Base-by-base conservation (phyloP, 2,329 filamentous ascomycete species). In the Ophiostoma sp. region DNA sequence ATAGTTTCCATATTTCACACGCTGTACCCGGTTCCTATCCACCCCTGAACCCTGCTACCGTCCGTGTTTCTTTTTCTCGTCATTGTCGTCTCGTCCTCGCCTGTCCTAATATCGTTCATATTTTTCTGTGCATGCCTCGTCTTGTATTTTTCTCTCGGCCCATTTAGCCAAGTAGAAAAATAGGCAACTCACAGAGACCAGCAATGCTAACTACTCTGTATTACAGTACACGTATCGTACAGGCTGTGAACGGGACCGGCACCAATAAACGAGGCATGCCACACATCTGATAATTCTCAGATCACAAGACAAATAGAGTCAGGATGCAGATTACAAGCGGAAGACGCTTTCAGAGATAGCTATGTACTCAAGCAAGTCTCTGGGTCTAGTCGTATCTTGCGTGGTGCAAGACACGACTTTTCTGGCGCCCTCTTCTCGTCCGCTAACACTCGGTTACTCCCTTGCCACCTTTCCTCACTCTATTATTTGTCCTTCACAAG, bases 1-100 rank as follows among this genome's bases (percentile, higher is more conserved):
- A 57, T 41, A 10, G 17, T 48, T 8, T 20, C 7, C 44, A n/a
- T 48, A 20, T 17, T 48, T 48, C 20, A 20, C 17, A n/a, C 17
- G 6, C 13, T 62, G 57, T 62, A 62, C 57, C 27, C 57, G 15
- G 57, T 35, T 62, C 68, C 39, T 36, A 62, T 69, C 23, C 60
- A 67, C 60, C 68, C 71, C 71, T 72, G 68, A 71, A 67, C 71
- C 71, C 48, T 68, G 68, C 62, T 39, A 68, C 48, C 33, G 67
- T 70, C 60, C 62, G 60, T 72, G 71, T 70, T 67, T 70, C 48
- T 65, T 31, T 35, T 70, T 52, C 41, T 67, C 39, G 27, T 35
- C 57, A 35, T 70, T 52, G 41, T 60, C 39, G 57, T 62, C 57
- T 62, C 57, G 57, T 62, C 27, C 57, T 35, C 27, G 7, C 27